Conservation (phyloP, 2,329 filamentous ascomycete species). For the Fusarium begoniae region DNA sequence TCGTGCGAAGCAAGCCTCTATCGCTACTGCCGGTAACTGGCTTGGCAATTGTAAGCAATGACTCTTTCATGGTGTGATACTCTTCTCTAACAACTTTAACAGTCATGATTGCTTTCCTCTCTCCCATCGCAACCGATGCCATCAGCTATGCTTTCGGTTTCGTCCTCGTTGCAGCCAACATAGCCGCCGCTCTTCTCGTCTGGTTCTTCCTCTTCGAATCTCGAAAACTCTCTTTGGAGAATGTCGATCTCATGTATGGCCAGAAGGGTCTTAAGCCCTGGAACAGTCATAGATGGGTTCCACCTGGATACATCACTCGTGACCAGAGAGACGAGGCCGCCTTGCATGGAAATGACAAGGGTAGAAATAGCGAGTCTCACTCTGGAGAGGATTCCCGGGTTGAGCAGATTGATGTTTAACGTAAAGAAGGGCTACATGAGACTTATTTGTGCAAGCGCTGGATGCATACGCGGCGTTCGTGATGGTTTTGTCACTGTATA, state of each 20-base stretch:
- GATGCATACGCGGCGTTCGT: slow-evolving; percentile 27
- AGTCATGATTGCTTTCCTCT: slow-evolving; percentile 74
- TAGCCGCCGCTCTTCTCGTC: slow-evolving; percentile 66
- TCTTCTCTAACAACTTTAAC: slow-evolving; percentile 6
- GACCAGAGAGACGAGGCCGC: slow-evolving; percentile 47
- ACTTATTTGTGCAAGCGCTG: not conserved
- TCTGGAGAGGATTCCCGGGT: slow-evolving; percentile 29
- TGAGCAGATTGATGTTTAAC: slow-evolving; percentile 25
- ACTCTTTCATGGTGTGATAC: rapidly evolving
- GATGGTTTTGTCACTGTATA: slow-evolving; percentile 18
- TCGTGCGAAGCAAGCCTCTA: slow-evolving; percentile 62
- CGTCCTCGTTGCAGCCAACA: slow-evolving; percentile 70
- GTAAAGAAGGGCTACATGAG: not conserved
- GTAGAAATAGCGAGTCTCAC: slow-evolving; percentile 35
- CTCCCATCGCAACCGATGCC: slow-evolving; percentile 68
- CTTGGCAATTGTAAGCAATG: slow-evolving; percentile 62
- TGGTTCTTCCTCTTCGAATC: slow-evolving; percentile 78
- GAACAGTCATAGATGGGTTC: slow-evolving; percentile 65
- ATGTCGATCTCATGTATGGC: slow-evolving; percentile 77
- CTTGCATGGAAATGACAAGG: slow-evolving; percentile 39
- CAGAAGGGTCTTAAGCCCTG: slow-evolving; percentile 66
- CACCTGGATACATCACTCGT: slow-evolving; percentile 55
- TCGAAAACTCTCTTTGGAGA: slow-evolving; percentile 72
- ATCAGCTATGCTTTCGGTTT: slow-evolving; percentile 73
- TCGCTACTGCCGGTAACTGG: slow-evolving; percentile 66